Conservation (phyloP, 805 yeast genomes). For the Ogataea salicorniae region DNA sequence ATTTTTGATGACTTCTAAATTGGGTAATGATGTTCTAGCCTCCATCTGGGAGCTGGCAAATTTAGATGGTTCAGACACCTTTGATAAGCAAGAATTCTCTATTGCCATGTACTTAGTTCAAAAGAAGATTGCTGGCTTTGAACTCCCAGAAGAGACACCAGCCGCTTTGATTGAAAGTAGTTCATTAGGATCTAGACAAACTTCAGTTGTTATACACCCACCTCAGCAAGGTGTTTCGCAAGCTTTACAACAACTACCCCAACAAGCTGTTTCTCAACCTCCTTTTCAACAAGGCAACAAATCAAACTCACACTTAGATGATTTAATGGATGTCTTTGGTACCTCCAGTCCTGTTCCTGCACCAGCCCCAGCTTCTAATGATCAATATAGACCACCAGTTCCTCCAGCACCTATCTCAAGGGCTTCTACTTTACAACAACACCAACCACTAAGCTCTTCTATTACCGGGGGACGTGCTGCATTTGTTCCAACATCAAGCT, state of each 20-base stretch:
- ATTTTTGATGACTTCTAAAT: conserved; percentile 81
- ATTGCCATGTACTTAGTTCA: conserved; percentile 93
- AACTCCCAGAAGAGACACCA: conserved; percentile 77
- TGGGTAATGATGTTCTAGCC: conserved; percentile 81
- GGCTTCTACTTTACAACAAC: conserved; percentile 10
- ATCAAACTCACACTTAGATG: conserved; percentile 48
- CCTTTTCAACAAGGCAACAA: conserved; percentile 11
- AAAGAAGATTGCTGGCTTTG: conserved; percentile 68
- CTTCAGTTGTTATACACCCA: no score
- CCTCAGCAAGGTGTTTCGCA: conserved; percentile 1
- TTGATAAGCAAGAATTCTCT: conserved; percentile 77
- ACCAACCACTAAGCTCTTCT: conserved; percentile 14
- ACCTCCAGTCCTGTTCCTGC: conserved; percentile 33
- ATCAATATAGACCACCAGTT: conserved; percentile 22
- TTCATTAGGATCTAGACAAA: not conserved
- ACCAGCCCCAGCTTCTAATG: conserved; percentile 14
- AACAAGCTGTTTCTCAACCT: conserved; percentile 14
- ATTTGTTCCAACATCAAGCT: conserved; percentile 78
- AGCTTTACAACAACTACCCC: conserved; percentile 1
- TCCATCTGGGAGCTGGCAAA: conserved; percentile 94
- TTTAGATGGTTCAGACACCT: conserved; percentile 76
- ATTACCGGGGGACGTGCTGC: conserved; percentile 31
- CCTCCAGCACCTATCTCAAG: conserved; percentile 32
- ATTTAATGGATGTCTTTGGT: conserved; percentile 56
- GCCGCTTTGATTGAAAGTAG: conserved; percentile 40